Evolutionary conservation across 148 eudicot genomes (phyloP), one percentile per base, ranked within the genome.

Genomic region (Chenopodium quinoa): DNA sequence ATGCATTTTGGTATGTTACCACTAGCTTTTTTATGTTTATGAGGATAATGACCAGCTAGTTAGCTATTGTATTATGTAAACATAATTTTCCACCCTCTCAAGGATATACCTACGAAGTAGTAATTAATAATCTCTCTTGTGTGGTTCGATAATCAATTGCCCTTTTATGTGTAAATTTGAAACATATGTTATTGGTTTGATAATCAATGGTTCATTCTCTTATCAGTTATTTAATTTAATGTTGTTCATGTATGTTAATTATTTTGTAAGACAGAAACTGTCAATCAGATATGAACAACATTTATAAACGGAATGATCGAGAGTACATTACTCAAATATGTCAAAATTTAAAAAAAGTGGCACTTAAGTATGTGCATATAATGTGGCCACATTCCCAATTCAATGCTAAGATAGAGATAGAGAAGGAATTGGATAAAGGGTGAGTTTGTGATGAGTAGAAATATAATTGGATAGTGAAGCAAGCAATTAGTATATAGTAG

Each of bases 381-480:
- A 27, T 27, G 13, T 13, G 34, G 71, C 29, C 37, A 67, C 40
- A 29, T 29, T 67, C 40, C 40, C 37, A 67, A 67, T 44, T 29
- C 71, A 12, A 67, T 31, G 71, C 71, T 29, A 27, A 13, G 71
- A 34, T 32, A 32, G 46, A 56, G 19, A 56, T 14, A 69, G 46
- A 69, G 32, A 69, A 46, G 19, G 23, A 69, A 16, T 69, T 69
- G 22, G 62, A 74, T 23, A 73, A 22, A 27, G 31, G 65, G 10
- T 71, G 56, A 54, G 58, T 70, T 19, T 4, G 44, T 40, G 44
- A 68, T 40, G 44, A 68, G 16, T 68, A 29, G 54, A 27, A 27
- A 27, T 27, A 27, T 2, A 12, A 76, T 48, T 76, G 68, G 69
- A 62, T 75, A 60, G 73, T 31, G 64, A 81, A 81, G 22, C 47